These are phyloP conservation scores for Ilex paraguariensis DNA, from an alignment of 305 asterid species.

Conservation along the genomic window DNA sequence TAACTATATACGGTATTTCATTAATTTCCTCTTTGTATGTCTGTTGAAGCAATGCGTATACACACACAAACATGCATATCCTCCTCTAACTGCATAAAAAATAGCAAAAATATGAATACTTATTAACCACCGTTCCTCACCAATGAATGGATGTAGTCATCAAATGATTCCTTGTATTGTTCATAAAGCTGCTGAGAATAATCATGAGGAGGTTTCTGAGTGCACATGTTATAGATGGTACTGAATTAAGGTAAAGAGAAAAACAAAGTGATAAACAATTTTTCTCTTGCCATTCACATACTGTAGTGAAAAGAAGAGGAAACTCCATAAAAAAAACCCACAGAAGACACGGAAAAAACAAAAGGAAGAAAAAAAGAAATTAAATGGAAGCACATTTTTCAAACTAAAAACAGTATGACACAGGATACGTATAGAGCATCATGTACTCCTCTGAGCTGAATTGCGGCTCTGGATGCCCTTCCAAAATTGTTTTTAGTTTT, in stretches of 20 bases:
- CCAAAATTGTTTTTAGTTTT: constrained; percentile 46
- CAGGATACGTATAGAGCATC: constrained; percentile 51
- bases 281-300: constrained; percentile 5
- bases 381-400: neutral
- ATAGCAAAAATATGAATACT: neutral
- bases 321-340: neutral
- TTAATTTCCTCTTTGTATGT: neutral
- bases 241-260: constrained; percentile 26
- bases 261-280: neutral
- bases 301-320: neutral
- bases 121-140: constrained; percentile 21
- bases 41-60: neutral
- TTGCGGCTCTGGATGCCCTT: constrained; percentile 27
- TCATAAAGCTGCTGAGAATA: constrained; percentile 51
- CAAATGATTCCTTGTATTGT: constrained; percentile 39
- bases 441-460: constrained; percentile 53
- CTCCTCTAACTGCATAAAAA: neutral
- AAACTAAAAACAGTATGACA: neutral
- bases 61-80: neutral
- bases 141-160: constrained; percentile 35
- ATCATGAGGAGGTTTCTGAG: constrained; percentile 46
- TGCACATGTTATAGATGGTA: constrained; percentile 45
- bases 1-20: neutral
- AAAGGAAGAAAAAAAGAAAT: neutral
- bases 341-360: neutral